Percentiles rank a stretch among this genome's conserved stretches.
These are phyloP conservation scores for Maudiozyma turicensis DNA, from an alignment of 805 yeast genomes.

Conservation along the genomic window DNA sequence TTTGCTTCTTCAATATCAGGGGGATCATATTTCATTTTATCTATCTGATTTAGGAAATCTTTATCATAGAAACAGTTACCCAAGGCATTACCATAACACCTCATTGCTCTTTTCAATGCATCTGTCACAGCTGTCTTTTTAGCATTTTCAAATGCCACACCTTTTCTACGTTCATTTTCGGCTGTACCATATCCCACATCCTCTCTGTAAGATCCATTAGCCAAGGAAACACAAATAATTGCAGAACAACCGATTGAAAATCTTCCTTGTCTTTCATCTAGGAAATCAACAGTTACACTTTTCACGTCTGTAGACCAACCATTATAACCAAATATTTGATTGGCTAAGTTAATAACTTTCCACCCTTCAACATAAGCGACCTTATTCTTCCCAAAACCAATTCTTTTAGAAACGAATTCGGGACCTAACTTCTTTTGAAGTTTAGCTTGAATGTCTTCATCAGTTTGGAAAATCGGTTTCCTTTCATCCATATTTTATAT, in stretches of 20 bases:
- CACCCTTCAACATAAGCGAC: slow-evolving; percentile 77
- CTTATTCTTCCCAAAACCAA: slow-evolving; percentile 62
- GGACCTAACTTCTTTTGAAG: slow-evolving; percentile 53
- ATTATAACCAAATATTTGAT: slow-evolving; percentile 71
- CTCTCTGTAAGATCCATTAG: slow-evolving; percentile 71
- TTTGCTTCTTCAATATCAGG: slow-evolving; percentile 38
- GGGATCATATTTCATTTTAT: slow-evolving; percentile 35
- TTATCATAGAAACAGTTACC: slow-evolving; percentile 83
- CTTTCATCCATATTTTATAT: slow-evolving; percentile 16
- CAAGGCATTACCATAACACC: slow-evolving; percentile 74
- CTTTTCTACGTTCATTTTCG: slow-evolving; percentile 61
- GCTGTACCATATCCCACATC: slow-evolving; percentile 81
- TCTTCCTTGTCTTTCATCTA: slow-evolving; percentile 53
- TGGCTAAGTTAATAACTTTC: slow-evolving; percentile 72
- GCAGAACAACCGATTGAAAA: slow-evolving; percentile 61
- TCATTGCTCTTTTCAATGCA: slow-evolving; percentile 65
- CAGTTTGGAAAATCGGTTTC: slow-evolving; percentile 8
- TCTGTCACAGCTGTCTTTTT: slow-evolving; percentile 80
- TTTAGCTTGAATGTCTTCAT: slow-evolving; percentile 30
- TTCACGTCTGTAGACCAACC: slow-evolving; percentile 75
- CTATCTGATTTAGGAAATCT: slow-evolving; percentile 41
- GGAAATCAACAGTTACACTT: slow-evolving; percentile 55
- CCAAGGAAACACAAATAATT: slow-evolving; percentile 60
- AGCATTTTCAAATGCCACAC: slow-evolving; percentile 74
- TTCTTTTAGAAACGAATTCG: slow-evolving; percentile 63